Base-by-base conservation (phyloP, 2,329 filamentous ascomycete species). In the Nemania sp. region DNA sequence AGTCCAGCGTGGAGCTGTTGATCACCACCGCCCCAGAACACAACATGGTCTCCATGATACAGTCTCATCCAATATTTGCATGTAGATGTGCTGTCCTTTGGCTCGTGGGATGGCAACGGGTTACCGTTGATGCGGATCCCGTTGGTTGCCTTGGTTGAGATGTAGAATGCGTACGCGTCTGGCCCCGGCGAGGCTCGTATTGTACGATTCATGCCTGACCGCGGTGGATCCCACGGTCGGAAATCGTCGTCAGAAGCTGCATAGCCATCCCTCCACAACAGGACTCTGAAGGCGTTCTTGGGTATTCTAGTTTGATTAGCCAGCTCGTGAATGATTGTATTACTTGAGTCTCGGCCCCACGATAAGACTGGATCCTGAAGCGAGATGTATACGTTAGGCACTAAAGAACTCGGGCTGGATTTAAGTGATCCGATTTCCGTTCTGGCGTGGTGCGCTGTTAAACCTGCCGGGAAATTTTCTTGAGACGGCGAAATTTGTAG, bases 111-210 rank as follows among this genome's bases (percentile, higher is more conserved):
- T 1, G 71, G 74, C 20, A 97, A 73, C 34, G 78, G 76, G n/a
- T 82, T 78, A 23, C 82, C 85, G 64, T 97, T 97, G 66, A 97
- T 79, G 61, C 77, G 80, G 57, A 97, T 90, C 17, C 90, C 90
- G 23, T 78, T 77, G 6, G 85, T 87, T 3, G 90, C 88, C 63
- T 91, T 91, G 3, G 91, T 95, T 1, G 88, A 87, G 45, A 97
- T 85, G 67, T 84, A 86, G 57, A 91, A 88, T 3, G 83, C 80
- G 63, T 86, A 86, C 2, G 86, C 75, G 11, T 82, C 80, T 2
- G 78, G 71, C 37, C 64, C 64, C 17, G 64, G 65, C 11, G 62
- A 66, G 31, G 62, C 57, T 20, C 65, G 64, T 50, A 64, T 70
- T 56, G 52, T 78, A 70, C 14, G 71, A 63, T 43, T 75, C 61